Evolutionary conservation across 2,329 filamentous ascomycete genomes (phyloP), one percentile per base, ranked within the genome.

Genomic region (Hypoxylon sp.): DNA sequence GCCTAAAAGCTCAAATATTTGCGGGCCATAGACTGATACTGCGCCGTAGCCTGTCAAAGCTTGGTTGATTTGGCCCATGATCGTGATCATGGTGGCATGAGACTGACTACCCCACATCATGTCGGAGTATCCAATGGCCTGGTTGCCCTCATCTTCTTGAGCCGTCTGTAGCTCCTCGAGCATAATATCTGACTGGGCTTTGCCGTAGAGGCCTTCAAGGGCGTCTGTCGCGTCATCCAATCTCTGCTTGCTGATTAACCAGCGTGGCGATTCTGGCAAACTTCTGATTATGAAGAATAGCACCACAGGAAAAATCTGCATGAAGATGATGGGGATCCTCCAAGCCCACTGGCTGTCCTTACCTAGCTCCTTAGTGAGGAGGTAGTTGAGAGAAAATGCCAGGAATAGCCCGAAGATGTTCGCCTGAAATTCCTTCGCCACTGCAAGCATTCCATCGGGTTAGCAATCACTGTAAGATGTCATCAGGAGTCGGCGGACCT

Each of bases 1-100:
- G 14, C 88, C 87, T 2, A 90, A 83, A 8, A 90, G 84, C 69
- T 88, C 84, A 75, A 90, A 90, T 59, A 90, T 90, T 70, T 90
- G 88, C 2, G 88, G 87, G 0, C 88, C 88, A 64, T 90, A 90
- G 2, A 90, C 88, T 17, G 84, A 87, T 2, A 90, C 86, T 0
- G 88, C 88, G 2, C 86, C 86, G 61, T 88, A 89, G 7, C 85
- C 85, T 0, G 85, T 88, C 56, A 88, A 77, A 1, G 85, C 86
- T 75, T 90, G 88, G 71, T 89, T 89, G 71, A 90, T 77, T 75
- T 90, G 88, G 0, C 87, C 87, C 87, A 90, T 90, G 53, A 90
- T 81, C 0, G 87, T 88, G 25, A 90, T 79, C 72, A 89, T 81
- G 1, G 86, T 89, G 0, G 88, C 87, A 70, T 90, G 88, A 71